Evolutionary conservation across 1,284 basidiomycete species (phyloP), one percentile per base, ranked within the genome.

Genomic region (Macrocystidia cucumis): DNA sequence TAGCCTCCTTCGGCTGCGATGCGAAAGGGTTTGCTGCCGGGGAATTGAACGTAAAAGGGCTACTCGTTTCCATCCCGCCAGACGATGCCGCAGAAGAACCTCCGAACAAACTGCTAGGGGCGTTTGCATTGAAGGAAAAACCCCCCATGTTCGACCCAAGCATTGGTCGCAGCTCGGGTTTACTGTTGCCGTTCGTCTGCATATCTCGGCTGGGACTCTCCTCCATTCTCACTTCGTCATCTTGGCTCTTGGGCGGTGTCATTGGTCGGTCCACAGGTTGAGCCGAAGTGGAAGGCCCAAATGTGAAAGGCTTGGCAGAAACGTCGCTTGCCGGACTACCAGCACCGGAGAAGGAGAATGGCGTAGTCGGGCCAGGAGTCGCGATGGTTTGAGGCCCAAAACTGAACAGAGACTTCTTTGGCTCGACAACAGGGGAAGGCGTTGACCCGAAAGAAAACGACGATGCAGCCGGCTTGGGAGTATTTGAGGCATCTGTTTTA

Each of bases 201-300:
- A 65, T 48, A 14, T 75, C 77, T 39, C 79, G 63, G 3, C 65
- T 72, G 1, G 78, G 78, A 43, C 78, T 82, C 54, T 82, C 78
- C 30, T 82, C 78, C 78, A 82, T 82, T 31, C 57, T 69, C 46
- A 78, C 69, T 43, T 77, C 78, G 36, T 72, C 64, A 30, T 70
- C 71, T 30, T 56, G 58, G 34, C 54, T 60, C 47, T 67, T 74
- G 2, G 77, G 78, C 9, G 75, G 78, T 6, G 75, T 79, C 2
- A 59, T 52, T 21, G 73, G 65, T 20, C 73, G 65, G 19, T 68
- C 57, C 13, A 49, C 52, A 4, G 43, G 39, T 2, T 44, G 39
- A 17, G 52, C 35, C 6, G 45, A 28, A 35, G 41, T 39, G 17
- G 54, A 40, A 24, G 50, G 47, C 20, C 62, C 63, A 36, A 68